Evolutionary conservation across 1,284 basidiomycete genomes (phyloP).

Genomic region (Pascua guehoae): DNA sequence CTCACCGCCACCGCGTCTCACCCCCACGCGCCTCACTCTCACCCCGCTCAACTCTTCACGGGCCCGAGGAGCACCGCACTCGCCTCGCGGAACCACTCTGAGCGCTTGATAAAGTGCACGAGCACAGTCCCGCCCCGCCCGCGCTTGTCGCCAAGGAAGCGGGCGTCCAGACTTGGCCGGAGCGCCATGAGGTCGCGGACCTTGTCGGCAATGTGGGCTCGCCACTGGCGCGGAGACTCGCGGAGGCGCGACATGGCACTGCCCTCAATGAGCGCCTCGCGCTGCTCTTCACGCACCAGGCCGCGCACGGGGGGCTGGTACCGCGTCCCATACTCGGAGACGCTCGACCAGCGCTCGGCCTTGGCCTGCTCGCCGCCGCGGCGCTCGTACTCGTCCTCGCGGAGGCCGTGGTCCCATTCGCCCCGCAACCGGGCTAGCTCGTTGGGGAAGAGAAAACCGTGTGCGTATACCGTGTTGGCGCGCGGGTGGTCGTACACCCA

Average conservation of each 20-base stretch:
- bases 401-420: conserved; percentile 37
- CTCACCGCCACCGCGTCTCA: no score
- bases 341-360: conserved; percentile 67
- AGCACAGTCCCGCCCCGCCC: conserved; percentile 83
- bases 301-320: conserved; percentile 70
- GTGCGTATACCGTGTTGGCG: conserved; percentile 88
- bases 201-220: conserved; percentile 41
- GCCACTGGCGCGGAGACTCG: conserved; percentile 8
- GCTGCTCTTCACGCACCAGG: conserved; percentile 63
- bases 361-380: conserved; percentile 21
- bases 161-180: conserved; percentile 50
- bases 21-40: no score
- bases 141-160: conserved; percentile 57
- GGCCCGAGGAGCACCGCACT: no score
- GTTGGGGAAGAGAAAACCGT: conserved; percentile 95
- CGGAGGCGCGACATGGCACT: conserved; percentile 16
- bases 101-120: conserved; percentile 95
- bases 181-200: conserved; percentile 50
- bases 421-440: conserved; percentile 67
- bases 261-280: conserved; percentile 92
- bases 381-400: conserved; percentile 13
- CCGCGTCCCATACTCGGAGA: conserved; percentile 75
- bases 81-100: conserved; percentile 87
- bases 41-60: no score
- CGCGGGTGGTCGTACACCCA: conserved; percentile 99